phyloP scores from a whole-genome alignment of 768 basidiomycete species.

The Kwoniella mangroviensis region DNA sequence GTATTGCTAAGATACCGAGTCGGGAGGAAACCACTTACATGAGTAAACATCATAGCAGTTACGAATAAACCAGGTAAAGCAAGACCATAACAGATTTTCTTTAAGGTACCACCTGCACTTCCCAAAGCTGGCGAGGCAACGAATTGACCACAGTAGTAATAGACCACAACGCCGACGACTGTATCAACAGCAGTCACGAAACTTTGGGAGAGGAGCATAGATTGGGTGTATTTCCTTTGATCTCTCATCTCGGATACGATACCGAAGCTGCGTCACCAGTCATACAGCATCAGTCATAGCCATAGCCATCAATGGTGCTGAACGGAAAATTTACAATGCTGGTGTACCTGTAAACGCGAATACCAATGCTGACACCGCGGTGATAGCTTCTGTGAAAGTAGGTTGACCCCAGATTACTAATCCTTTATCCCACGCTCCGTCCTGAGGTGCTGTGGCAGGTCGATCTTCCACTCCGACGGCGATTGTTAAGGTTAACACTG shows the following conservation, averaged over 20 bases:
- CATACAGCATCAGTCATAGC: conserved; percentile 48
- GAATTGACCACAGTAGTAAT: conserved; percentile 47
- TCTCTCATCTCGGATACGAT: conserved; percentile 57
- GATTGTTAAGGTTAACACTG: conserved; percentile 35
- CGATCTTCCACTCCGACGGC: conserved; percentile 40
- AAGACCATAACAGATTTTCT: conserved; percentile 48
- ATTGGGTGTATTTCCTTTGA: conserved; percentile 53
- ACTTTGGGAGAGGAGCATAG: conserved; percentile 44
- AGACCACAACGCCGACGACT: conserved; percentile 37
- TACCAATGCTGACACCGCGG: conserved; percentile 51
- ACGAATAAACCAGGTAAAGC: conserved; percentile 42
- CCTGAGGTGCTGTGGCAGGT: conserved; percentile 38
- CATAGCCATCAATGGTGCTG: conserved; percentile 4
- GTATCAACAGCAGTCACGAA: conserved; percentile 46
- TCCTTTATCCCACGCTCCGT: conserved; percentile 33
- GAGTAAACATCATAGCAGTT: conserved; percentile 38
- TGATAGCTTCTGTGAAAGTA: conserved; percentile 51
- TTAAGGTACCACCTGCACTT: conserved; percentile 46
- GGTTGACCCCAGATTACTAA: conserved; percentile 36
- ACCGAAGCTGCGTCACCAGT: conserved; percentile 23
- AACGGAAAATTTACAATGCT: conserved; percentile 16
- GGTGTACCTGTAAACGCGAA: conserved; percentile 53
- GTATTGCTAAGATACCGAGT: too few relatives aligned
- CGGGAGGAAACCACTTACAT: conserved; percentile 24
- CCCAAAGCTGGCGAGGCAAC: conserved; percentile 54